Base-by-base conservation (phyloP, 352 stramenopile species). In the Pythium guiyangense region DNA sequence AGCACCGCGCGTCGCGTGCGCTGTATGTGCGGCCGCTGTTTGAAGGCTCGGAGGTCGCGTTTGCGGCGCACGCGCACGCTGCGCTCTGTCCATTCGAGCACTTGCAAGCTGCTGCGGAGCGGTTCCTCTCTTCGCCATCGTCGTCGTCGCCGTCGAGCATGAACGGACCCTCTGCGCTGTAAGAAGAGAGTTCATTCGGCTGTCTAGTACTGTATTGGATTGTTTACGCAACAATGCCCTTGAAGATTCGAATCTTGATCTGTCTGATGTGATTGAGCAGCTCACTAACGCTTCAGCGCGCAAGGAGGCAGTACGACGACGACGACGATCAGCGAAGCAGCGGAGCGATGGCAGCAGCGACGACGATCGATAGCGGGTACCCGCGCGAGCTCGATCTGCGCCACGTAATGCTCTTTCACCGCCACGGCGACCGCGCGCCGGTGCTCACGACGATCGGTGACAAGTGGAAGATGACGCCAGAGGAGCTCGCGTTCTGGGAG, bases 331-430 rank as follows among this genome's bases (percentile, higher is more conserved):
- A 27, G n/a, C n/a, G 4, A 25, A 20, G 42, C 42, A 47, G n/a
- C n/a, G 42, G 11, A 47, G 42, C 42, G n/a, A 18, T 18, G 42
- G 20, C 18, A 27, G 43, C 43, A n/a, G 27, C 14, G n/a, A 11
- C 6, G 4, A 37, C 6, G 6, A 11, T 9, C 31, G 31, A 37
- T 29, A 14, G 27, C 20, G 9, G 18, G 42, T 26, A 47, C 42
- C 29, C 55, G 25, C 57, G 55, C 59, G 63, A 74, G 45, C 66
- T 92, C 34, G 55, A 66, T 50, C 62, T 92, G 56, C 71, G 69
- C 42, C 82, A 94, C 60, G 84, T 89, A 57, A 64, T 94, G 51
- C 65, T 92, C 31, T 87, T 92, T 63, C 82, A 92, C 54, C 84
- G 84, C 54, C 84, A 92, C 52, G 84, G 84, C 51, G 84, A 94